Evolutionary conservation across 176 grass and related monocot species (phyloP).

Genomic region (Bolboschoenus planiculmis): DNA sequence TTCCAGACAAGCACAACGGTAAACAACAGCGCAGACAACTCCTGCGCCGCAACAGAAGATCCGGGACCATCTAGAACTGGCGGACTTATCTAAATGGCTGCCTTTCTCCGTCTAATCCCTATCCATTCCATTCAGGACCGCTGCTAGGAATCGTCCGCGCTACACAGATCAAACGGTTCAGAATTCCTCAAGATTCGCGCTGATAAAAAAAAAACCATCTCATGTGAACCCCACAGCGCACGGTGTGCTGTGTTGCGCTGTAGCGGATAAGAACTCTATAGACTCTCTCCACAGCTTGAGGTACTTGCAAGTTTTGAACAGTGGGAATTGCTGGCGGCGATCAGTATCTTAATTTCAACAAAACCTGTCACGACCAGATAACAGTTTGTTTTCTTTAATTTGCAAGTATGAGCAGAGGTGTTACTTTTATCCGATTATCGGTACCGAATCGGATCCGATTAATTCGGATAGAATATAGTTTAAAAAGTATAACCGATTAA

Average conservation of each 20-base stretch:
- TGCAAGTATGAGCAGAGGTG: no score
- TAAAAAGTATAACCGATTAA: no score
- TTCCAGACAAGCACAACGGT: no score
- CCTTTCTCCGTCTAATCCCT: not conserved
- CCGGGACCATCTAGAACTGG: not conserved
- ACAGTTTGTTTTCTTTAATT: no score
- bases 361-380: not conserved
- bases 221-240: not conserved
- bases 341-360: not conserved
- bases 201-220: not conserved
- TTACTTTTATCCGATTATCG: no score
- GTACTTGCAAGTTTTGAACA: not conserved
- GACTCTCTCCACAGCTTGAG: not conserved
- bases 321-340: not conserved
- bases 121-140: not conserved
- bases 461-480: no score
- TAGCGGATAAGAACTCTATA: no score
- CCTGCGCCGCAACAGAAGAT: not conserved
- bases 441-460: no score
- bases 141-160: not conserved
- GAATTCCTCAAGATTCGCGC: not conserved
- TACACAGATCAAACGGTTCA: not conserved
- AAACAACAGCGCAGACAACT: not conserved
- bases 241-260: not conserved
- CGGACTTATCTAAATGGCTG: not conserved